These are phyloP conservation scores for Paramecium sonneborni DNA, from an alignment of 73 alveolate species.

Conservation along the genomic window DNA sequence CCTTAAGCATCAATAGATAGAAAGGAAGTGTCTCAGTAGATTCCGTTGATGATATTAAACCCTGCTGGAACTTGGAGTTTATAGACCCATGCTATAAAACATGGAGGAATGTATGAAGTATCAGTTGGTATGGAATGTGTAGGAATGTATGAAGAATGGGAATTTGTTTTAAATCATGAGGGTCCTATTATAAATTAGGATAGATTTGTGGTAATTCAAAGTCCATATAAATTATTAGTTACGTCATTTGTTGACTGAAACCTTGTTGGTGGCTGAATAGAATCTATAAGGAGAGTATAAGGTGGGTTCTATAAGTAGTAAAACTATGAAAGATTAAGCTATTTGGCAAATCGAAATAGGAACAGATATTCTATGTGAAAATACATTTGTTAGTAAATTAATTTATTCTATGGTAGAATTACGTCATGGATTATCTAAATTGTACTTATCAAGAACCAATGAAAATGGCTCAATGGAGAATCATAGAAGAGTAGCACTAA, in stretches of 20 bases:
- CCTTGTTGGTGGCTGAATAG: not conserved
- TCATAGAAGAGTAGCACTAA: not conserved
- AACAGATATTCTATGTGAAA: not conserved
- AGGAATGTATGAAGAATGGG: not conserved
- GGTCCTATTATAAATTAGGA: not conserved
- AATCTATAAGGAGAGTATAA: not conserved
- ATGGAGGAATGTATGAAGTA: constrained; percentile 16
- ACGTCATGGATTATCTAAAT: not conserved
- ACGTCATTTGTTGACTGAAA: not conserved
- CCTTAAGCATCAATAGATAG: not conserved
- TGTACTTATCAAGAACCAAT: not conserved
- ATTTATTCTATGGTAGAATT: not conserved
- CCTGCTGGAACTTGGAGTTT: not conserved
- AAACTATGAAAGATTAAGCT: not conserved
- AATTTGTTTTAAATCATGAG: not conserved
- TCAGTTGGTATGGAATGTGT: not conserved
- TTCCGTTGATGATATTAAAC: not conserved
- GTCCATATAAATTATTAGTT: not conserved
- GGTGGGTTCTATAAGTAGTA: not conserved
- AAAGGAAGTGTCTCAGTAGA: not conserved
- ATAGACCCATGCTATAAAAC: not conserved
- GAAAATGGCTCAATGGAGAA: not conserved
- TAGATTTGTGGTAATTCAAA: not conserved
- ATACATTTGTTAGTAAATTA: not conserved
- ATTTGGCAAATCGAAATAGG: not conserved